Base-by-base conservation (phyloP, 345 rosid genomes). In the Xanthoceras sorbifolium region DNA sequence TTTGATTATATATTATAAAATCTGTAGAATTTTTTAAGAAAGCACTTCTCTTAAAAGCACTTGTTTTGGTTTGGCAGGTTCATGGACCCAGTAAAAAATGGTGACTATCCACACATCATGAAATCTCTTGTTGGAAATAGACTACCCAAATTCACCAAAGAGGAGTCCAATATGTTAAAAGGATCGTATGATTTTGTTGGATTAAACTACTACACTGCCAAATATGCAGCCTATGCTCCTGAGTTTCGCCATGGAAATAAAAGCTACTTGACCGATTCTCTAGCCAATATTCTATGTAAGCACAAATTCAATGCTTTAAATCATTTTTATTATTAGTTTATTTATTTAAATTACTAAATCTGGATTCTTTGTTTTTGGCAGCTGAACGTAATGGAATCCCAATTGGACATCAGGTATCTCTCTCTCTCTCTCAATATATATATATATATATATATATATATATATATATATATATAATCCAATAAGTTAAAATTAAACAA, bases 161-260 rank as follows among this genome's bases (percentile, higher is more conserved):
- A 76, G 40, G 77, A 87, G 72, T 67, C 82, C 4, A 10, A 15
- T 5, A 10, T 68, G 34, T 17, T 88, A 29, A 77, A 81, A 55
- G 82, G 81, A 1, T 86, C 87, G 1, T 57, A 61, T 62, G 91
- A 86, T 72, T 88, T 82, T 50, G 6, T 85, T 1, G 90, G 87
- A 31, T 9, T 87, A 7, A 87, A 87, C 73, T 87, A 87, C 34
- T 87, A 87, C 46, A 82, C 82, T 6, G 23, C 87, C 2, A 28
- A 20, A 31, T 85, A 83, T 40, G 87, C 64, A 64, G 69, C 78
- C 3, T 18, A 76, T 46, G 50, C 72, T 2, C 77, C 69, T 17
- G 38, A 14, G 9, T 14, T 59, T 18, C 67, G 42, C 17, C 8
- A 69, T 34, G 42, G 20, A 5, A 71, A 75, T 6, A 31, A 28